Percentiles rank a stretch among this genome's conserved stretches.
Conservation (phyloP, 106 monocot species). For the Apostasia ramifera region DNA sequence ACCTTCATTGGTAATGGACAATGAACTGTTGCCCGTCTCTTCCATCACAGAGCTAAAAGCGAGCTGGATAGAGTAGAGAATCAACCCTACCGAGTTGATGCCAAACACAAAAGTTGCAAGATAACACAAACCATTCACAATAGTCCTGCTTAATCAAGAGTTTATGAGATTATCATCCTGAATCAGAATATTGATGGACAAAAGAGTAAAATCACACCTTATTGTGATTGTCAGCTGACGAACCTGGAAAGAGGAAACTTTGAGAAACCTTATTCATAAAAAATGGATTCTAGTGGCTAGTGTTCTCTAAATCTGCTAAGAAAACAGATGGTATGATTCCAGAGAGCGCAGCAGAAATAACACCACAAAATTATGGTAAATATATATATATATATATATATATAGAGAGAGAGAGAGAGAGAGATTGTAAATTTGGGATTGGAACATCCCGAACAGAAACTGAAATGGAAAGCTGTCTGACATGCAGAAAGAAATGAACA, state of each 20-base stretch:
- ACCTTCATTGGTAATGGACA: slow-evolving; percentile 13
- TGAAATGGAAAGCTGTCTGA: too few species aligned
- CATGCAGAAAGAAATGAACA: too few species aligned
- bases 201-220: slow-evolving; percentile 26
- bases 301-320: background rate
- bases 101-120: slow-evolving; percentile 94
- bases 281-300: too few species aligned
- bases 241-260: slow-evolving; percentile 37
- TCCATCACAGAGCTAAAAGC: slow-evolving; percentile 52
- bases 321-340: background rate
- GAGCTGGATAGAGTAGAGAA: slow-evolving; percentile 82
- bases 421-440: too few species aligned
- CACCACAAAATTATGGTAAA: too few species aligned
- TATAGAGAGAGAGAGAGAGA: too few species aligned
- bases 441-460: too few species aligned
- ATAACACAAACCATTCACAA: slow-evolving; percentile 88
- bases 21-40: slow-evolving; percentile 9
- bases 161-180: background rate
- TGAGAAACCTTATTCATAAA: too few species aligned
- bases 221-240: slow-evolving; percentile 92
- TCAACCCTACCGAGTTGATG: slow-evolving; percentile 69
- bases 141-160: slow-evolving; percentile 54
- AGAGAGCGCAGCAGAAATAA: background rate
- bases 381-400: too few species aligned
- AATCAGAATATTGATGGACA: background rate